Base-by-base conservation (phyloP, 164 flowering plant genomes). In the Umbellularia californica region DNA sequence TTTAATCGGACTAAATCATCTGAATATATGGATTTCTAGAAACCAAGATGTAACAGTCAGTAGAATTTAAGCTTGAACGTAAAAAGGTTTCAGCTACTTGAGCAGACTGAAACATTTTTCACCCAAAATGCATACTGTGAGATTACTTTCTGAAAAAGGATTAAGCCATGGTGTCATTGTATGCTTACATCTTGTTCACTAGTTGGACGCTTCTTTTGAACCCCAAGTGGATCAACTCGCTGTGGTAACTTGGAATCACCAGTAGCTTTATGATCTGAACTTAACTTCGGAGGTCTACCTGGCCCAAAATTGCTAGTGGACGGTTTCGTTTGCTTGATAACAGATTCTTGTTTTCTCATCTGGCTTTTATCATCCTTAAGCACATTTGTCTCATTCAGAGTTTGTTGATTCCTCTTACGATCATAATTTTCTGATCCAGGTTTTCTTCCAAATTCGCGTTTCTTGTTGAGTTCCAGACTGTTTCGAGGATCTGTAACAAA, bases 401-500 rank as follows among this genome's bases (percentile, higher is more conserved):
- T 55, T 15, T 80, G 78, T 52, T 62, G 82, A 75, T 83, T 86
- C 70, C 70, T 76, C 75, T 69, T 85, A 7, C 76, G 63, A 70
- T 60, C 77, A 66, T 76, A 81, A 58, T 80, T 81, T 65, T 75
- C 80, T 6, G 71, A 27, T 22, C n/a, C 23, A 2, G 74, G 73
- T 70, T 63, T 88, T 77, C 90, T 84, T 75, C 87, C 86, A 79
- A 68, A 81, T 35, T 77, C 89, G 66, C 78, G 85, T 82, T 81
- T 87, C 84, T 83, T 85, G 82, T 70, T 77, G 73, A 80, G 74
- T 72, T 85, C 87, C 79, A 90, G 90, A 79, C 72, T 55, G 75
- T 82, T 83, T 72, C 86, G 88, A 82, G 88, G 89, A 87, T 90
- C 97, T 90, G 87, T 79, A 83, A 85, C 70, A 81, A 77, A 78